These are phyloP conservation scores for Alternaria solani DNA, from an alignment of 2,329 filamentous ascomycete genomes.

Conservation along the genomic window DNA sequence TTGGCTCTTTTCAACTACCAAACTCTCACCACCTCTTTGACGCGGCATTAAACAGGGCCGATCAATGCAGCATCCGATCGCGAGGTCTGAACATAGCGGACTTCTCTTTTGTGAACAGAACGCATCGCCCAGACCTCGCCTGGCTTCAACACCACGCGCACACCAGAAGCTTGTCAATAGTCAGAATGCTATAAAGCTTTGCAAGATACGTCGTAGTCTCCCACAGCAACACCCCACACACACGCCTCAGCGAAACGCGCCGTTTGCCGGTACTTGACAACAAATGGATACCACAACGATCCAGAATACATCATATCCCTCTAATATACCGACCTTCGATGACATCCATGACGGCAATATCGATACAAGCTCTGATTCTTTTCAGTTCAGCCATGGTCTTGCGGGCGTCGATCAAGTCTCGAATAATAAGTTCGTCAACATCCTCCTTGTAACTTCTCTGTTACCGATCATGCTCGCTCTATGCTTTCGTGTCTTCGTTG, in stretches of 20 bases:
- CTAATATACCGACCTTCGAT: conserved; percentile 6
- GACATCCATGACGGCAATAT: conserved; percentile 16
- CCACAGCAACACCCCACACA: neutral
- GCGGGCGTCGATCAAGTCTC: conserved; percentile 53
- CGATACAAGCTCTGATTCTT: conserved; percentile 26
- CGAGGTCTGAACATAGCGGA: neutral
- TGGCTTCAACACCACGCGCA: neutral
- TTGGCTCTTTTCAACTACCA: neutral
- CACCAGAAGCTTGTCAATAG: neutral
- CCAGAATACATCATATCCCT: neutral
- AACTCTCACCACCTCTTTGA: neutral
- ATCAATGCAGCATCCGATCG: neutral
- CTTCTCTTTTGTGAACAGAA: neutral
- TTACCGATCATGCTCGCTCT: conserved; percentile 12
- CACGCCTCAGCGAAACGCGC: neutral
- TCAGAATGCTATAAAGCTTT: conserved; percentile 1
- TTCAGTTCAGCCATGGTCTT: conserved; percentile 51
- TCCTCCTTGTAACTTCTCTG: conserved; percentile 21
- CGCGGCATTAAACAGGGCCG: neutral
- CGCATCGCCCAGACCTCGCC: neutral
- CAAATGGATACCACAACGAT: neutral
- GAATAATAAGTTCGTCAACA: conserved; percentile 50
- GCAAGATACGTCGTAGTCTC: neutral
- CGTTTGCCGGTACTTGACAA: neutral
- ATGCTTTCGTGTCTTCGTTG: conserved; percentile 10